Conservation (phyloP, 441 rosid genomes). For the Erodium moschatum region DNA sequence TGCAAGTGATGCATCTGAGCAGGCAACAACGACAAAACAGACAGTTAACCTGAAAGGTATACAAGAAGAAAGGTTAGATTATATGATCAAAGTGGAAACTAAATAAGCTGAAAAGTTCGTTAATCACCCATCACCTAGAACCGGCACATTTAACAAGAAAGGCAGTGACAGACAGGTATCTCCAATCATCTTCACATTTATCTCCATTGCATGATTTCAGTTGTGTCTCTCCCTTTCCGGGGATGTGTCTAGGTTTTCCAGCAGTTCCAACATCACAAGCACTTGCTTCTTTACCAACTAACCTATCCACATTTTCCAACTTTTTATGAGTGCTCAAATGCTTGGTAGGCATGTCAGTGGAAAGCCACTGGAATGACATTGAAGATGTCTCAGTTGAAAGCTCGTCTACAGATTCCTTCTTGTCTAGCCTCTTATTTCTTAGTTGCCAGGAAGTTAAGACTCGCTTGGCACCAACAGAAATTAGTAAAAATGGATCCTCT, state of each 20-base stretch:
- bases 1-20: slow-evolving; percentile 86
- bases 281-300: slow-evolving; percentile 20
- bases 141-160: slow-evolving; percentile 68
- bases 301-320: slow-evolving; percentile 23
- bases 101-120: slow-evolving; percentile 10
- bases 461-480: slow-evolving; percentile 92
- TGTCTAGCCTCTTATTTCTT: slow-evolving; percentile 34
- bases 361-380: slow-evolving; percentile 90
- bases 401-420: slow-evolving; percentile 23
- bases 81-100: not conserved
- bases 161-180: slow-evolving; percentile 87
- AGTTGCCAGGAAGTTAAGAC: slow-evolving; percentile 81
- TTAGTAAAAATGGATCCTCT: slow-evolving; percentile 49
- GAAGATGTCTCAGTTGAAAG: slow-evolving; percentile 30
- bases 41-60: slow-evolving; percentile 60
- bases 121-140: slow-evolving; percentile 50
- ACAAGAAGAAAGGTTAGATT: slow-evolving; percentile 13
- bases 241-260: slow-evolving; percentile 20
- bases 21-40: slow-evolving; percentile 77
- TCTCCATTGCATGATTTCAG: slow-evolving; percentile 29
- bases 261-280: slow-evolving; percentile 20
- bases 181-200: slow-evolving; percentile 79
- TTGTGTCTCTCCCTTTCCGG: slow-evolving; percentile 22
- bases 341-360: slow-evolving; percentile 85
- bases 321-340: slow-evolving; percentile 34